These are phyloP conservation scores for Diaporthe sp. DNA, from an alignment of 2,329 filamentous ascomycete genomes.

Conservation along the genomic window DNA sequence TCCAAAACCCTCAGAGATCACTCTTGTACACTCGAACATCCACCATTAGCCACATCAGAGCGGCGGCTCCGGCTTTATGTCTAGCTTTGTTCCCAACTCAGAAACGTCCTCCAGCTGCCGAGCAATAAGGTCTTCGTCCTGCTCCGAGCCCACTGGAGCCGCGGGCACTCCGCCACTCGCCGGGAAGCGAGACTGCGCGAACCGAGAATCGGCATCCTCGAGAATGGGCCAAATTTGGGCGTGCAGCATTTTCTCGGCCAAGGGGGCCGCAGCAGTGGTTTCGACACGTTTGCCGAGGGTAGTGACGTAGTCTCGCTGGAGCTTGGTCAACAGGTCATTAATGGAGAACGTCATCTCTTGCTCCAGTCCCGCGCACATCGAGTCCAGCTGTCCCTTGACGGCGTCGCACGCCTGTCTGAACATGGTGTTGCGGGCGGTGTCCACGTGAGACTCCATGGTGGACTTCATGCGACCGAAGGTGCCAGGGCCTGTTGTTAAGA, in stretches of 20 bases:
- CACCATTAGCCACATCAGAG: background rate
- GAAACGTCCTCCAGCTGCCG: background rate
- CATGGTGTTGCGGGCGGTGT: slow-evolving; percentile 58
- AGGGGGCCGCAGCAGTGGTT: too few species aligned
- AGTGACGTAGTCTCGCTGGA: slow-evolving; percentile 18
- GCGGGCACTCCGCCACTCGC: background rate
- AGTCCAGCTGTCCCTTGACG: slow-evolving; percentile 56
- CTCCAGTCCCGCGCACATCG: slow-evolving; percentile 48
- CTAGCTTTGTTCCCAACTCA: too few species aligned
- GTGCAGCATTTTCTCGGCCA: slow-evolving; percentile 2
- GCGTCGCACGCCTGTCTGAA: slow-evolving; percentile 60
- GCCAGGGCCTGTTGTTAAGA: slow-evolving; percentile 53
- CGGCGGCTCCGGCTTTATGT: background rate
- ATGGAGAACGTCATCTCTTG: background rate
- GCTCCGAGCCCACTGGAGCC: background rate
- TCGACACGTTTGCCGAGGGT: background rate
- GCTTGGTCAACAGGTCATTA: background rate
- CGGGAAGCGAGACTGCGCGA: background rate
- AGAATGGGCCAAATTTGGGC: background rate
- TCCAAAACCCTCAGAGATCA: background rate
- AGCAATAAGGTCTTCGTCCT: background rate
- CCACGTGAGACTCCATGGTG: slow-evolving; percentile 62
- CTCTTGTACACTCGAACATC: background rate
- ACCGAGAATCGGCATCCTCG: background rate
- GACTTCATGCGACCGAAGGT: slow-evolving; percentile 66